Conservation (phyloP, 192 early-diverging fungal species). For the Dimargaris xerosporica region DNA sequence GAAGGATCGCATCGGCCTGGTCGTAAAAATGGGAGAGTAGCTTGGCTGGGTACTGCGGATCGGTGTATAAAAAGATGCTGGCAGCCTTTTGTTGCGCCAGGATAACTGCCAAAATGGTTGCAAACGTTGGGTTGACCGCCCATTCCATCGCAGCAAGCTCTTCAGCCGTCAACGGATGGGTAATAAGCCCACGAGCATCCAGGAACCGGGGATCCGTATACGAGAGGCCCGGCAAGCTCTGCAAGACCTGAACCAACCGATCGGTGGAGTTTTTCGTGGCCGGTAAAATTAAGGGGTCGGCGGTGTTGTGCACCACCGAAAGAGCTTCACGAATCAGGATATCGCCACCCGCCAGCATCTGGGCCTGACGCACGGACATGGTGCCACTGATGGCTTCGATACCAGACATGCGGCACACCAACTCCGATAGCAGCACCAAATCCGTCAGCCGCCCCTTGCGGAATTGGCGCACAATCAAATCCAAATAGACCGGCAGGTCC, state of each 20-base stretch:
- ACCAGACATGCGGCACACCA: slow-evolving; percentile 57
- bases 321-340: slow-evolving; percentile 4
- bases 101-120: slow-evolving; percentile 31
- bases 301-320: neutral
- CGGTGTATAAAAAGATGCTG: slow-evolving; percentile 24
- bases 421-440: slow-evolving; percentile 48
- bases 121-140: neutral
- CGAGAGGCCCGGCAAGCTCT: neutral
- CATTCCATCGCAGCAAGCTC: slow-evolving; percentile 43
- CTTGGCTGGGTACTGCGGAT: slow-evolving; percentile 22
- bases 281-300: neutral
- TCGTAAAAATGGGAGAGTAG: slow-evolving; percentile 42
- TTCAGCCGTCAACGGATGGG: slow-evolving; percentile 32
- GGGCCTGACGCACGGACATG: neutral
- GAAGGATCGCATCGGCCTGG: slow-evolving; percentile 37
- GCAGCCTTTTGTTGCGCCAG: slow-evolving; percentile 43
- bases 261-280: neutral
- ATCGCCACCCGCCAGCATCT: slow-evolving; percentile 3
- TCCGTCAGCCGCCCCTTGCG: slow-evolving; percentile 35
- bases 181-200: slow-evolving; percentile 1
- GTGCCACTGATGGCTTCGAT: slow-evolving; percentile 27
- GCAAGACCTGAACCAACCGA: neutral
- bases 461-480: slow-evolving; percentile 51
- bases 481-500: slow-evolving; percentile 45
- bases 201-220: neutral